Conservation (phyloP, 2,329 filamentous ascomycete species). For the Curvularia hawaiiensis region DNA sequence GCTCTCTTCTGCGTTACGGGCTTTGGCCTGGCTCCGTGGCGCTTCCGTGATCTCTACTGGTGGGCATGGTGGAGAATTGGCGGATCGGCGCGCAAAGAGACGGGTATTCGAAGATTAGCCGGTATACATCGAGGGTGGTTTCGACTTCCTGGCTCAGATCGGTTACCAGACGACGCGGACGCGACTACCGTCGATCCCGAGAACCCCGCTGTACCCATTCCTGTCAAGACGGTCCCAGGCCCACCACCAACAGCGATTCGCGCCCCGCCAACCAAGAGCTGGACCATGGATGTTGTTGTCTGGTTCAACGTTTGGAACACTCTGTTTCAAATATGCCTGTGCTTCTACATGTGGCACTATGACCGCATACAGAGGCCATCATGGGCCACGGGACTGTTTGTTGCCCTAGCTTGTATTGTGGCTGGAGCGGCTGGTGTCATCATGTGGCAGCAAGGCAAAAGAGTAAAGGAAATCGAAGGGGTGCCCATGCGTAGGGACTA, state of each 20-base stretch:
- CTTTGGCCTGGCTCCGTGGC: slow-evolving; percentile 84
- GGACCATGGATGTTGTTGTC: slow-evolving; percentile 81
- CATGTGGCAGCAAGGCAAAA: slow-evolving; percentile 71
- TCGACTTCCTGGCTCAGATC: slow-evolving; percentile 69
- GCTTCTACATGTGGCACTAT: slow-evolving; percentile 82
- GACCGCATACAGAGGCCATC: slow-evolving; percentile 74
- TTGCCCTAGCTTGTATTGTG: slow-evolving; percentile 73
- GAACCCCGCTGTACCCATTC: slow-evolving; percentile 64
- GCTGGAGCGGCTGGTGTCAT: slow-evolving; percentile 71
- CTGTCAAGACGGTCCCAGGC: slow-evolving; percentile 66
- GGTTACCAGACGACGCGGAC: slow-evolving; percentile 49
- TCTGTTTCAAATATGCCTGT: slow-evolving; percentile 73
- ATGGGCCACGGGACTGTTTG: slow-evolving; percentile 81
- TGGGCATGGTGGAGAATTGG: slow-evolving; percentile 66
- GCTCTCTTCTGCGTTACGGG: slow-evolving; percentile 85
- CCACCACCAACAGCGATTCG: slow-evolving; percentile 73
- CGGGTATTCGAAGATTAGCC: slow-evolving; percentile 70
- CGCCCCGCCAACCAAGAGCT: slow-evolving; percentile 68
- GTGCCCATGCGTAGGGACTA: slow-evolving; percentile 40
- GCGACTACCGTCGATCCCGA: slow-evolving; percentile 38
- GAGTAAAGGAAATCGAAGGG: slow-evolving; percentile 47
- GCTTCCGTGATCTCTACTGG: slow-evolving; percentile 79
- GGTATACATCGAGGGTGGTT: slow-evolving; percentile 80
- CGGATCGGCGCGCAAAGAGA: slow-evolving; percentile 50
- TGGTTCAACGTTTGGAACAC: slow-evolving; percentile 83